These are phyloP conservation scores for Fusarium coicis DNA, from an alignment of 2,329 filamentous ascomycete genomes.

Conservation along the genomic window DNA sequence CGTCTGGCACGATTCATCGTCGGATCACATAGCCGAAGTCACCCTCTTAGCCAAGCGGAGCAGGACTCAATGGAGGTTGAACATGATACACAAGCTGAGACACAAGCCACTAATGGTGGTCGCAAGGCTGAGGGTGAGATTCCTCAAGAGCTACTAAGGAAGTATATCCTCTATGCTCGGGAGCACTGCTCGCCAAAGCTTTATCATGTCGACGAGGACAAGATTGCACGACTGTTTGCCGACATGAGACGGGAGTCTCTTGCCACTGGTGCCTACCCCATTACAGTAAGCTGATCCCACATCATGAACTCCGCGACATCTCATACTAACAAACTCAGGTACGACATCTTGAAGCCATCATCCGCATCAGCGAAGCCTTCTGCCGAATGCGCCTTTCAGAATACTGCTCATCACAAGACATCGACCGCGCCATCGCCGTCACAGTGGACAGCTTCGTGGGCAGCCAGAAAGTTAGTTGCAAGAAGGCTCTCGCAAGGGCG, in stretches of 20 bases:
- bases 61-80: conserved; percentile 72
- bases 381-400: conserved; percentile 98
- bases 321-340: conserved; percentile 66
- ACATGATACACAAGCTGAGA: conserved; percentile 59
- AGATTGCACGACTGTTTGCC: conserved; percentile 91
- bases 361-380: conserved; percentile 93
- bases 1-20: conserved; percentile 94
- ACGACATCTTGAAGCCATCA: conserved; percentile 96
- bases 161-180: conserved; percentile 96
- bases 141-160: conserved; percentile 88
- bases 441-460: conserved; percentile 96
- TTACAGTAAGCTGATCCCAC: conserved; percentile 77
- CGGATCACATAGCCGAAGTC: conserved; percentile 90
- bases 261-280: conserved; percentile 95
- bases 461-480: conserved; percentile 96
- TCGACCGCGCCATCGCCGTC: conserved; percentile 96
- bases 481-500: conserved; percentile 91
- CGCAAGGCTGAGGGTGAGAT: conserved; percentile 72
- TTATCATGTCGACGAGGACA: conserved; percentile 98
- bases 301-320: rapidly evolving
- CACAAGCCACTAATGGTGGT: conserved; percentile 43
- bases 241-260: conserved; percentile 95
- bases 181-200: conserved; percentile 91
- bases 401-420: conserved; percentile 89
- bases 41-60: conserved; percentile 69